Conservation (phyloP, 1,139 yeast species). For the Diutina sp. region DNA sequence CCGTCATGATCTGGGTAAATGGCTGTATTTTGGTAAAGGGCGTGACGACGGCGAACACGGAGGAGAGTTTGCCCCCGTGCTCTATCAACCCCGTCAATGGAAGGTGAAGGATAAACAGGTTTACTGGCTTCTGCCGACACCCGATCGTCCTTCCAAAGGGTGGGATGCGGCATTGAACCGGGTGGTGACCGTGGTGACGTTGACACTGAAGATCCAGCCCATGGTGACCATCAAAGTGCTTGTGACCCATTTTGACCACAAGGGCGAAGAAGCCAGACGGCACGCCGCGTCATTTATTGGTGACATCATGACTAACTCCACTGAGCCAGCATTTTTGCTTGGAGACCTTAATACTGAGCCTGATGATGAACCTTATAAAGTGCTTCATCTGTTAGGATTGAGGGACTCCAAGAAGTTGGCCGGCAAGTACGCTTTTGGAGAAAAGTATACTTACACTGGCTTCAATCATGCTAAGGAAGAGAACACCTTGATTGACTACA, state of each 20-base stretch:
- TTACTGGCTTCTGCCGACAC: constrained; percentile 35
- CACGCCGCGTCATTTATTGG: constrained; percentile 2
- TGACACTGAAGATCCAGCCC: constrained; percentile 14
- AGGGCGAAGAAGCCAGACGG: constrained; percentile 27
- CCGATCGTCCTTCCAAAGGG: constrained; percentile 34
- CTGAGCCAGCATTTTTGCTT: constrained; percentile 17
- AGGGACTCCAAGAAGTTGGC: constrained; percentile 9
- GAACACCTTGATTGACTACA: constrained; percentile 11
- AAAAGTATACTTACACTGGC: constrained; percentile 11
- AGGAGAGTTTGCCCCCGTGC: constrained; percentile 36
- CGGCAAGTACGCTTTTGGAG: constrained; percentile 8
- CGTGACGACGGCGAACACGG: constrained; percentile 28
- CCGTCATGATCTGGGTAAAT: constrained; percentile 13
- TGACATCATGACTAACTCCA: background rate
- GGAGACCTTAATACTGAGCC: constrained; percentile 50
- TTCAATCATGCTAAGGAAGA: constrained; percentile 10
- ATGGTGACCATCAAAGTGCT: constrained; percentile 29
- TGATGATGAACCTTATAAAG: constrained; percentile 27
- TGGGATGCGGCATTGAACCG: constrained; percentile 46
- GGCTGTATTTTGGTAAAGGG: constrained; percentile 36
- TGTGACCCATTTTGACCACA: constrained; percentile 49
- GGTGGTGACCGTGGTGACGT: constrained; percentile 32
- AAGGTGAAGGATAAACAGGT: constrained; percentile 18
- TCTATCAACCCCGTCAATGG: constrained; percentile 25
- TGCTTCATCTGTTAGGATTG: constrained; percentile 9